A percentile compares a stretch with the other conserved stretches of the same genome.
phyloP scores from a whole-genome alignment of 2,329 filamentous ascomycete species.

The Talaromyces sp. region DNA sequence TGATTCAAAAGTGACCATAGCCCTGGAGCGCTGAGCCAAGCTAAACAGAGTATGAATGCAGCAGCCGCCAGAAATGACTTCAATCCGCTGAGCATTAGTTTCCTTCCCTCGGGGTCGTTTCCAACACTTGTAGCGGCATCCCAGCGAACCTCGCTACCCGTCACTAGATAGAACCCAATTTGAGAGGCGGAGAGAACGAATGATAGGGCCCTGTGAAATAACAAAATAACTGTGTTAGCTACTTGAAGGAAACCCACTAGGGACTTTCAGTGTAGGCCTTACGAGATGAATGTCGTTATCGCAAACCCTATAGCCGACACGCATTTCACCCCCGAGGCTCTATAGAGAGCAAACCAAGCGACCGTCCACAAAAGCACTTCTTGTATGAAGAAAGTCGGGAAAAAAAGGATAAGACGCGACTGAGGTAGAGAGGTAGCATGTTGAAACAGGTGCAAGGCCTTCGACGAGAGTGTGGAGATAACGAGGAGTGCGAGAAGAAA shows the following conservation, averaged over 20 bases:
- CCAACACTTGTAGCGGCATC: conserved; percentile 33
- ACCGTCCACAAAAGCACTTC: conserved; percentile 14
- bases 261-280: too few relatives aligned
- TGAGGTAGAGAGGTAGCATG: conserved; percentile 27
- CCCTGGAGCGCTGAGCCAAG: too few relatives aligned
- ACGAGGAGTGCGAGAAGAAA: conserved; percentile 15
- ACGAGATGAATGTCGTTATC: too few relatives aligned
- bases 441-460: conserved; percentile 32
- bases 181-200: conserved; percentile 30
- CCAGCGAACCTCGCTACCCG: conserved; percentile 36
- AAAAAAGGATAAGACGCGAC: conserved; percentile 27
- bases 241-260: too few relatives aligned
- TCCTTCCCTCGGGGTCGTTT: conserved; percentile 32
- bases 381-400: conserved; percentile 35
- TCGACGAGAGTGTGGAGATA: conserved; percentile 29
- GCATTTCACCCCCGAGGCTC: too few relatives aligned
- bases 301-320: too few relatives aligned
- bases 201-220: conserved; percentile 21
- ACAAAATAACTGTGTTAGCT: too few relatives aligned
- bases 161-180: conserved; percentile 36
- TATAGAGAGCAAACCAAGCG: too few relatives aligned
- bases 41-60: background rate
- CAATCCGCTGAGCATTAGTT: conserved; percentile 35
- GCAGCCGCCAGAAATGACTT: conserved; percentile 28
- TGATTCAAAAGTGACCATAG: too few relatives aligned